These are phyloP conservation scores for Jamesozyma rosinii DNA, from an alignment of 805 yeast genomes.

Conservation along the genomic window DNA sequence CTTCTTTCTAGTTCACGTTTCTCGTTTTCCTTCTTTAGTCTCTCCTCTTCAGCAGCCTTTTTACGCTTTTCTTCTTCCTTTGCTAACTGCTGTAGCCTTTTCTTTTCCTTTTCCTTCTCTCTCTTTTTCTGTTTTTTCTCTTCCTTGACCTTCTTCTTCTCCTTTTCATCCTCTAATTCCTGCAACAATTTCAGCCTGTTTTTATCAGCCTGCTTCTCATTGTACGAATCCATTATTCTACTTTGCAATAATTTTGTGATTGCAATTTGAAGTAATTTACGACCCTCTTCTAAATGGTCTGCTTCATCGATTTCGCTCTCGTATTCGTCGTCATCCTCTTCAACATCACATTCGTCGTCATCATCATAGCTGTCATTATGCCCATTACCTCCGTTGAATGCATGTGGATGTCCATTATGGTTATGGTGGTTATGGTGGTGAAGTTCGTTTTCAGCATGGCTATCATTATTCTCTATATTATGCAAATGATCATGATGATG, in stretches of 20 bases:
- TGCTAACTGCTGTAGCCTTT: constrained; percentile 49
- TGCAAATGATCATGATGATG: neutral
- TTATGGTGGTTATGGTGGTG: neutral
- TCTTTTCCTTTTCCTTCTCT: constrained; percentile 66
- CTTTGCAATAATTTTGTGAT: constrained; percentile 71
- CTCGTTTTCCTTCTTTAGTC: constrained; percentile 35
- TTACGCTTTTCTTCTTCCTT: constrained; percentile 51
- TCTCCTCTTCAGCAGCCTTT: constrained; percentile 49
- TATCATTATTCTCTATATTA: neutral
- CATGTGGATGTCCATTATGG: neutral
- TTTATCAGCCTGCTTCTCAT: constrained; percentile 73
- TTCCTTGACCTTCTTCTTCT: constrained; percentile 53
- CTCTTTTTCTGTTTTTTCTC: constrained; percentile 55
- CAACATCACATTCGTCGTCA: constrained; percentile 12
- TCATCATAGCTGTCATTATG: constrained; percentile 9
- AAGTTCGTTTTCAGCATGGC: neutral
- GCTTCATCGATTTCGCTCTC: constrained; percentile 44
- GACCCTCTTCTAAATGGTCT: constrained; percentile 66
- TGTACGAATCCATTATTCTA: constrained; percentile 64
- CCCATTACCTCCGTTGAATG: constrained; percentile 7
- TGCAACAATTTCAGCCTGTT: constrained; percentile 50
- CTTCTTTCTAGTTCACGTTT: constrained; percentile 36
- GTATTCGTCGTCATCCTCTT: constrained; percentile 21
- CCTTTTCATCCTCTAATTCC: constrained; percentile 64
- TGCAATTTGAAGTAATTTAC: constrained; percentile 68